phyloP scores from a whole-genome alignment of 176 grass and related monocot species.

The Tillandsia fasciculata region DNA sequence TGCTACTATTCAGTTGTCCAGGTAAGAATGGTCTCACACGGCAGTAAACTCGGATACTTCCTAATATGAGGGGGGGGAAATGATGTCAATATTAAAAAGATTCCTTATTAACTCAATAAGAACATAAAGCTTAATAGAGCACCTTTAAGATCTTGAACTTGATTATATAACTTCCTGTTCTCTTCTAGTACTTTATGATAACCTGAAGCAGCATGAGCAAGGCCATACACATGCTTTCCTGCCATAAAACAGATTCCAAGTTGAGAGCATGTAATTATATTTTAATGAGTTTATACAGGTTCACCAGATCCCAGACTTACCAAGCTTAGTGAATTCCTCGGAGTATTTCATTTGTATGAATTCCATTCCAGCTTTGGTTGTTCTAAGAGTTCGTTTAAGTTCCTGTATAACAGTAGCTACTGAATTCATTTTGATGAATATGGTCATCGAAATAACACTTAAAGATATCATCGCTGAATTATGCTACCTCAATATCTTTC shows the following conservation, averaged over 20 bases:
- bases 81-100: conserved; percentile 20
- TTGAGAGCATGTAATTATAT: not conserved
- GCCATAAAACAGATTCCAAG: conserved; percentile 27
- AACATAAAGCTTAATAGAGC: conserved; percentile 1
- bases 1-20: conserved; percentile 67
- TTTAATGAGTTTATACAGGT: conserved; percentile 3
- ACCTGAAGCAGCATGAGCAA: conserved; percentile 79
- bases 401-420: conserved; percentile 40
- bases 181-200: conserved; percentile 98
- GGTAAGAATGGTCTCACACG: conserved; percentile 86
- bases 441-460: conserved; percentile 9
- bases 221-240: conserved; percentile 79
- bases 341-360: conserved; percentile 81
- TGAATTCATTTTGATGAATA: not conserved
- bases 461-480: conserved; percentile 7
- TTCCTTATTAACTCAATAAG: not conserved
- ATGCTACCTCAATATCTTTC: conserved; percentile 65
- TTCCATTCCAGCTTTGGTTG: conserved; percentile 71
- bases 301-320: conserved; percentile 26
- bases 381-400: conserved; percentile 58
- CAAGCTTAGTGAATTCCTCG: conserved; percentile 67
- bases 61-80: conserved; percentile 26
- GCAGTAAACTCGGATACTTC: conserved; percentile 98
- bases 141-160: conserved; percentile 99
- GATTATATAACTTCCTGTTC: conserved; percentile 95